Evolutionary conservation across 225 moss, liverwort and hornwort genomes (phyloP).

Genomic region (Lunularia cruciata): DNA sequence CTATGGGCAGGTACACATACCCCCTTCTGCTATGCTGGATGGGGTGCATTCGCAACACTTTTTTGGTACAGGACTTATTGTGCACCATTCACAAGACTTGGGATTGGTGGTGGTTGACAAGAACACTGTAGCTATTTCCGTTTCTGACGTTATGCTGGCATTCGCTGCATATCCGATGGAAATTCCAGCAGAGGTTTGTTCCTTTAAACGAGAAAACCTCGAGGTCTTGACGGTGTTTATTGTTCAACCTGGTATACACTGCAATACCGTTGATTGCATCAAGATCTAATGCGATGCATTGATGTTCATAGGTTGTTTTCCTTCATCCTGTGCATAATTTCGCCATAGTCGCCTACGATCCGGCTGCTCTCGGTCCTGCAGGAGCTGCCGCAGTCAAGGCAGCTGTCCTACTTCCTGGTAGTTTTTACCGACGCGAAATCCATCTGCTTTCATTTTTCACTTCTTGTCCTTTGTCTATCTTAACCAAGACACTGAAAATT

Average conservation of each 20-base stretch:
- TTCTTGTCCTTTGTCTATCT: too few relatives aligned
- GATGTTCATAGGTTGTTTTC: constrained; percentile 49
- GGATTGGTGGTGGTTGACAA: constrained; percentile 83
- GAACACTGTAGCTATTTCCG: constrained; percentile 77
- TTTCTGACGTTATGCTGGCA: constrained; percentile 79
- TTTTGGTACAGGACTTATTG: constrained; percentile 79
- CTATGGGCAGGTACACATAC: constrained; percentile 62
- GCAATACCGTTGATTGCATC: not conserved
- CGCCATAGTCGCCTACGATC: constrained; percentile 79
- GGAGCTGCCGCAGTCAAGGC: constrained; percentile 64
- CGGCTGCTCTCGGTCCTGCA: constrained; percentile 53
- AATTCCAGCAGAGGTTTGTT: constrained; percentile 68
- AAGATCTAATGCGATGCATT: not conserved
- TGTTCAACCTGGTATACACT: not conserved
- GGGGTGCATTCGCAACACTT: constrained; percentile 80
- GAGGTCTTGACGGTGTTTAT: not conserved
- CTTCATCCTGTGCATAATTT: constrained; percentile 83
- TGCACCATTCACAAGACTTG: constrained; percentile 72
- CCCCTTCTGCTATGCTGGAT: constrained; percentile 84
- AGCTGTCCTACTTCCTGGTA: constrained; percentile 50
- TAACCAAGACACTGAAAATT: too few relatives aligned
- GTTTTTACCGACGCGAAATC: not conserved
- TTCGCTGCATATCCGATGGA: constrained; percentile 90
- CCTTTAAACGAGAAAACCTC: not conserved
- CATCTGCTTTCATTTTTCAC: not conserved